These are phyloP conservation scores for Fusarium humuli DNA, from an alignment of 2,329 filamentous ascomycete genomes.

Conservation along the genomic window DNA sequence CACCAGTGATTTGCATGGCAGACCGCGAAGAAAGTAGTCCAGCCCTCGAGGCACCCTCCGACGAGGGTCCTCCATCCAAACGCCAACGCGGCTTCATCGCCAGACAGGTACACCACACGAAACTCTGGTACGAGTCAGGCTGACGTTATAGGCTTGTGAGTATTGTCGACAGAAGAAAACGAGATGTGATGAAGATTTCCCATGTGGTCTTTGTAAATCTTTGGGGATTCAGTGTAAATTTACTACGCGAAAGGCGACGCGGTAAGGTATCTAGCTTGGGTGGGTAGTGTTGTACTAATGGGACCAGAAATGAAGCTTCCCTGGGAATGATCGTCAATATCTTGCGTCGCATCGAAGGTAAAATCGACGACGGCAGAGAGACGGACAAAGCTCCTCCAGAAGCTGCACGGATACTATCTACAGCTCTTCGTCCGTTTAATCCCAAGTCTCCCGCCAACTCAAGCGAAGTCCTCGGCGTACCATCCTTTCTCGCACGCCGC, in stretches of 20 bases:
- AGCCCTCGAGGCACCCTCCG: slow-evolving; percentile 10
- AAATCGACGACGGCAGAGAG: slow-evolving; percentile 26
- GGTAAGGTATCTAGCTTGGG: neutral
- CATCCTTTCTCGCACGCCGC: slow-evolving; percentile 2
- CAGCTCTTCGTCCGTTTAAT: slow-evolving; percentile 3
- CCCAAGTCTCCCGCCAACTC: slow-evolving; percentile 31
- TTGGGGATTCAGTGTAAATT: slow-evolving; percentile 31
- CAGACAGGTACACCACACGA: slow-evolving; percentile 12
- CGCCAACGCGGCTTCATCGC: slow-evolving; percentile 34
- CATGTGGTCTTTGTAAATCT: slow-evolving; percentile 28
- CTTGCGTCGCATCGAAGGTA: slow-evolving; percentile 36
- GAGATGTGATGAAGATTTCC: slow-evolving; percentile 37
- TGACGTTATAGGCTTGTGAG: slow-evolving; percentile 26
- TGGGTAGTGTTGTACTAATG: neutral
- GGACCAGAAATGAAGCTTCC: slow-evolving; percentile 26
- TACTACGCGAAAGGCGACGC: slow-evolving; percentile 24
- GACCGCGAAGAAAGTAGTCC: slow-evolving; percentile 28
- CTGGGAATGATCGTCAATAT: slow-evolving; percentile 39
- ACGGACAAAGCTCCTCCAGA: neutral
- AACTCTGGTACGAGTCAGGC: neutral
- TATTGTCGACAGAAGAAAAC: slow-evolving; percentile 39
- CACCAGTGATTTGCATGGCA: slow-evolving; percentile 9
- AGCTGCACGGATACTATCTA: neutral
- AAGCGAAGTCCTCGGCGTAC: slow-evolving; percentile 29
- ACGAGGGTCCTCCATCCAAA: slow-evolving; percentile 25